Conservation (phyloP, 495 filamentous ascomycete species). For the Collariella sp. region DNA sequence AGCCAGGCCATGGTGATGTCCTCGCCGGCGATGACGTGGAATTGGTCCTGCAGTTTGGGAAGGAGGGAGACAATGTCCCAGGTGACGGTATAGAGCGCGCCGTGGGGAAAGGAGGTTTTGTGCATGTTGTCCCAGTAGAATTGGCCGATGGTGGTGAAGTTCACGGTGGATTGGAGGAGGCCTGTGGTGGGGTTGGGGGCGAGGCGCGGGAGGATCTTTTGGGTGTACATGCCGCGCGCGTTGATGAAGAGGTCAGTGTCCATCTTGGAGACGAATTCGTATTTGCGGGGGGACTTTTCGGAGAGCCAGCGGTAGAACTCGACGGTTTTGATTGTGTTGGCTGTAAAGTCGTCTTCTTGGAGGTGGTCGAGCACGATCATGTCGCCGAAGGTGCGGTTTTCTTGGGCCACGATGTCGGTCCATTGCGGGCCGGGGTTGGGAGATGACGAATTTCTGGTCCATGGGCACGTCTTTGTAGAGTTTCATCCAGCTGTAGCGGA, state of each 20-base stretch:
- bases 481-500: conserved; percentile 8
- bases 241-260: conserved; percentile 5
- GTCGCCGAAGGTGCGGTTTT: conserved; percentile 4
- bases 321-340: conserved; percentile 1
- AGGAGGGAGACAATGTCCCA: background rate
- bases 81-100: conserved; percentile 3
- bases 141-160: conserved; percentile 4
- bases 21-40: conserved; percentile 4
- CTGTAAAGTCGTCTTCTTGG: conserved; percentile 3
- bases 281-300: background rate
- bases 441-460: conserved; percentile 8
- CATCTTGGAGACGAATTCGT: conserved; percentile 8
- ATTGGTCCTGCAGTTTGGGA: background rate
- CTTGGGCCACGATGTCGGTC: background rate
- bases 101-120: background rate
- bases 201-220: background rate
- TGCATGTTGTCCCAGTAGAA: conserved; percentile 1
- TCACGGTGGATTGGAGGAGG: background rate
- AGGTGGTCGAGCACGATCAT: conserved; percentile 6
- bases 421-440: background rate
- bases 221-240: background rate
- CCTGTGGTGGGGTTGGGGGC: background rate
- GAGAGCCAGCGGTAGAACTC: background rate
- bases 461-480: background rate
- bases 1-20: conserved; percentile 8